These are phyloP conservation scores for Boletellus dicymbophilus DNA, from an alignment of 1,284 basidiomycete genomes.

Conservation along the genomic window DNA sequence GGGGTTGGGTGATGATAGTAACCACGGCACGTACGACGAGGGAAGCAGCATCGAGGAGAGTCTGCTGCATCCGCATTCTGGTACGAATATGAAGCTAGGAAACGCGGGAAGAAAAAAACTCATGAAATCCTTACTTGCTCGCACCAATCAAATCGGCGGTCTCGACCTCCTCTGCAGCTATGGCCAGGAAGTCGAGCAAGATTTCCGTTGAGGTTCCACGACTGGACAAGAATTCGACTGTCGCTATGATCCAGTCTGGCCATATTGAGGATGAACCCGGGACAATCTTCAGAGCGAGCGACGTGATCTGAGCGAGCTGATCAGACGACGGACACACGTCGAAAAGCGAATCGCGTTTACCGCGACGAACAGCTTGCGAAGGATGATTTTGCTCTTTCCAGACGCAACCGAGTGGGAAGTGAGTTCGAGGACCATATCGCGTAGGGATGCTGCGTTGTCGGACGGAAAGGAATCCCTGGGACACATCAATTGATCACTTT, in stretches of 20 bases:
- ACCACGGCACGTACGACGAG: conserved; percentile 72
- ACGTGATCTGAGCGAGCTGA: conserved; percentile 51
- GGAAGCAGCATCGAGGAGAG: conserved; percentile 62
- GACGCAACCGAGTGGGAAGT: conserved; percentile 57
- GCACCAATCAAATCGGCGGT: conserved; percentile 74
- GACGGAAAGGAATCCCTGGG: conserved; percentile 62
- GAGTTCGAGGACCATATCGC: conserved; percentile 64
- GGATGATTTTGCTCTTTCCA: conserved; percentile 64
- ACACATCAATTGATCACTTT: conserved; percentile 5
- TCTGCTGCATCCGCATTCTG: conserved; percentile 65
- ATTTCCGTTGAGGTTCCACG: conserved; percentile 55
- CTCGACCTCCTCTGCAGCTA: conserved; percentile 79
- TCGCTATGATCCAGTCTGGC: conserved; percentile 72
- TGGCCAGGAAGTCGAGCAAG: conserved; percentile 79
- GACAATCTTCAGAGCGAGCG: conserved; percentile 74
- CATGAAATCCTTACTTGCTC: conserved; percentile 58
- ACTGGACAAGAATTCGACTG: conserved; percentile 57
- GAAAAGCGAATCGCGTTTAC: conserved; percentile 43
- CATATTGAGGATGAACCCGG: conserved; percentile 54
- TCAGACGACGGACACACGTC: background rate
- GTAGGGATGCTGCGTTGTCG: conserved; percentile 52
- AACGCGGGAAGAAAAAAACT: conserved; percentile 8
- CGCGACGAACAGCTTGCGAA: conserved; percentile 85
- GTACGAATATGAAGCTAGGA: conserved; percentile 7
- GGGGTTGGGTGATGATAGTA: conserved; percentile 45